Percentiles rank a stretch among this genome's conserved stretches.
phyloP scores from a whole-genome alignment of 179 eudicot species.

The Spergularia azorica region DNA sequence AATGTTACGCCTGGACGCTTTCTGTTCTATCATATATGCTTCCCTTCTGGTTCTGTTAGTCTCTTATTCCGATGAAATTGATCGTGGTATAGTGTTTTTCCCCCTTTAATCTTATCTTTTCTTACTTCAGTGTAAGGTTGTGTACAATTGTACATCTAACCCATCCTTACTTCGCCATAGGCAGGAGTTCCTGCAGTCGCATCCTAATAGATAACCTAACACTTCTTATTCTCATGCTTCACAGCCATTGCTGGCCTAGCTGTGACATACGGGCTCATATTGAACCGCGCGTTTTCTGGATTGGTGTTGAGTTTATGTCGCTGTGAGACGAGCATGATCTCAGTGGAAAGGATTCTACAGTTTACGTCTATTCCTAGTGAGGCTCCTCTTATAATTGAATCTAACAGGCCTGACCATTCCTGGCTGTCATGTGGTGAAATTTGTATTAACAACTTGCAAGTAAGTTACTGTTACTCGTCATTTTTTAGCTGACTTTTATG shows the following conservation, averaged over 20 bases:
- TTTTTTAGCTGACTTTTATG: no score
- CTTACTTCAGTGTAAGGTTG: no score
- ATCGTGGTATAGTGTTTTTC: constrained; percentile 15
- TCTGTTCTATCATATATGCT: constrained; percentile 10
- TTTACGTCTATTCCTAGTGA: constrained; percentile 24
- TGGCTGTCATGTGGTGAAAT: constrained; percentile 27
- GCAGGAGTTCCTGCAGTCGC: no score
- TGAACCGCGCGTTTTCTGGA: not conserved
- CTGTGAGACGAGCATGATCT: constrained; percentile 22
- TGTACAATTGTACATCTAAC: no score
- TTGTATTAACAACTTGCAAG: constrained; percentile 1
- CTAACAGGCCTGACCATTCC: constrained; percentile 19
- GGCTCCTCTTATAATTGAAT: constrained; percentile 16
- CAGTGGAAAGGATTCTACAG: constrained; percentile 28
- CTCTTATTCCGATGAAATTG: constrained; percentile 4
- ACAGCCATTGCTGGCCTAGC: constrained; percentile 28
- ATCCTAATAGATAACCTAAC: not conserved
- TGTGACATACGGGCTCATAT: constrained; percentile 19
- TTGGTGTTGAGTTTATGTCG: constrained; percentile 15
- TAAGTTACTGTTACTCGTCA: not conserved
- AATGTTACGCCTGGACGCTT: constrained; percentile 18
- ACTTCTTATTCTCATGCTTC: not conserved
- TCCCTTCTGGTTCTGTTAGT: constrained; percentile 10
- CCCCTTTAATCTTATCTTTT: no score
- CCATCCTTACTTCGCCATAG: no score